Conservation (phyloP, 2,329 filamentous ascomycete species). For the Cytospora leucostoma region DNA sequence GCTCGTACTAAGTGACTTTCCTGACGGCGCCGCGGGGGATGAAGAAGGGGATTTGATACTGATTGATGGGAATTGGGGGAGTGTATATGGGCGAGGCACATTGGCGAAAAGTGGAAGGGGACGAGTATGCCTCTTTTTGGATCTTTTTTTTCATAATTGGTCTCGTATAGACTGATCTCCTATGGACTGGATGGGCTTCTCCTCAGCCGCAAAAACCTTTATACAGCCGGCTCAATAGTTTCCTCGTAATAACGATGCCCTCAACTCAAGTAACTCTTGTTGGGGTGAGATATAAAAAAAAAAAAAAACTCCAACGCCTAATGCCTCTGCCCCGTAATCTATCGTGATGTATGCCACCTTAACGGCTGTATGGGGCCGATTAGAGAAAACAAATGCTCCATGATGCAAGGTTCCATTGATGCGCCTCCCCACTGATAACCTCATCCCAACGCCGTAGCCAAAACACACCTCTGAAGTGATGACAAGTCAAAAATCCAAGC, state of each 20-base stretch:
- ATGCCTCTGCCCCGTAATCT: conserved; percentile 5
- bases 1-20: conserved; percentile 7
- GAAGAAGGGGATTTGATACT: too few relatives aligned
- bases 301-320: conserved; percentile 6
- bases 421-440: conserved; percentile 1
- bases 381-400: conserved; percentile 23
- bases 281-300: neutral
- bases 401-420: conserved; percentile 15
- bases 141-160: neutral
- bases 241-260: neutral
- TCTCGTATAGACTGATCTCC: neutral
- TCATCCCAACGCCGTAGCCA: conserved; percentile 14
- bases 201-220: neutral
- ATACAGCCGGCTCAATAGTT: neutral
- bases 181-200: conserved; percentile 12
- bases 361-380: conserved; percentile 8
- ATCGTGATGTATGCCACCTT: conserved; percentile 3
- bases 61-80: neutral
- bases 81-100: neutral
- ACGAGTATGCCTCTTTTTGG: neutral
- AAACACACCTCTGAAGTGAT: conserved; percentile 8
- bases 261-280: neutral
- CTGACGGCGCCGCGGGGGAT: neutral
- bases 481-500: neutral
- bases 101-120: neutral